These are phyloP conservation scores for Calonectria multiphialidica DNA, from an alignment of 2,329 filamentous ascomycete genomes.

Conservation along the genomic window DNA sequence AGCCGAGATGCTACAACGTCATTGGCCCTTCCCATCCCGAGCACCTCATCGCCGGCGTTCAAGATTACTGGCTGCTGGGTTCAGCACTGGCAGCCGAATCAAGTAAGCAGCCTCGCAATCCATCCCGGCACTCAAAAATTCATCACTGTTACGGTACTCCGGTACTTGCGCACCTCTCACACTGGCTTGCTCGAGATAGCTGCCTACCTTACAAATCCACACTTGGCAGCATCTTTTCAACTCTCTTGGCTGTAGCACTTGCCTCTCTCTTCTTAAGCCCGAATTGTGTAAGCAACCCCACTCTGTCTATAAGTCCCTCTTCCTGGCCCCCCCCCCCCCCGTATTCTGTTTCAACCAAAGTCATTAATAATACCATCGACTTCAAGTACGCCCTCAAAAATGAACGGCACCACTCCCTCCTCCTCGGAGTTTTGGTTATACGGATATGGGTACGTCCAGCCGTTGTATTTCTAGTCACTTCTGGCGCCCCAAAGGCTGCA, in stretches of 20 bases:
- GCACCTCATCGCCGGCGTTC: slow-evolving; percentile 22
- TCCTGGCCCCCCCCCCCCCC: background rate
- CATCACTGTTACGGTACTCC: background rate
- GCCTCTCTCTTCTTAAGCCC: background rate
- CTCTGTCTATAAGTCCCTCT: slow-evolving; percentile 8
- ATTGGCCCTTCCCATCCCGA: slow-evolving; percentile 13
- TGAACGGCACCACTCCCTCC: slow-evolving; percentile 52
- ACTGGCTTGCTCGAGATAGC: background rate
- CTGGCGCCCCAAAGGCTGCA: background rate
- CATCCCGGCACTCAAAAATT: background rate
- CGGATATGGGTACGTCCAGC: slow-evolving; percentile 84
- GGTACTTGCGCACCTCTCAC: background rate
- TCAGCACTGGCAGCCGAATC: background rate
- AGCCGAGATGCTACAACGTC: background rate
- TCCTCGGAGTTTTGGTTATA: slow-evolving; percentile 91
- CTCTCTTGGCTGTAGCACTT: background rate
- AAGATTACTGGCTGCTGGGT: background rate
- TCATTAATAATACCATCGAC: slow-evolving; percentile 31
- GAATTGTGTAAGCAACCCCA: slow-evolving; percentile 6
- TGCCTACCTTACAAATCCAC: background rate
- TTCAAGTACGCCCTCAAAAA: slow-evolving; percentile 38
- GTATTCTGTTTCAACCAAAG: slow-evolving; percentile 22
- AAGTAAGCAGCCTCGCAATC: background rate
- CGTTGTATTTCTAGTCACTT: too few relatives aligned
- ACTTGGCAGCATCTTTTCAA: background rate